Evolutionary conservation across 768 basidiomycete species (phyloP).

Genomic region (Rhodotorula kratochvilovae): DNA sequence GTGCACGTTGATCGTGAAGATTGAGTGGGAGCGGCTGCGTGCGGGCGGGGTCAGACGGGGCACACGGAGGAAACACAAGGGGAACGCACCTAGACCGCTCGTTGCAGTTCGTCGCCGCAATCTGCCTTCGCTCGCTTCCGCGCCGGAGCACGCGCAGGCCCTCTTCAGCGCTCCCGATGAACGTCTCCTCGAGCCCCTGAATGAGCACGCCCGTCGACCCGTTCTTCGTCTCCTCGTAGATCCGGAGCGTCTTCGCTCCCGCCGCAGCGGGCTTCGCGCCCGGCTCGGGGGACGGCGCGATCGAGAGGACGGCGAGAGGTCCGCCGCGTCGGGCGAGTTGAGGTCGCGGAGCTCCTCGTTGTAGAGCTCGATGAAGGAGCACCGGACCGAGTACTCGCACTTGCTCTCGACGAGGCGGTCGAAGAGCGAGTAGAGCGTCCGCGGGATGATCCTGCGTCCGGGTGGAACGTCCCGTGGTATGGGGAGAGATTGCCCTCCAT

Average conservation of each 20-base stretch:
- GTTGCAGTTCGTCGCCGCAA: constrained; percentile 95
- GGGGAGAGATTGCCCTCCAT: constrained; percentile 93
- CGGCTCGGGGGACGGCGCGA: neutral
- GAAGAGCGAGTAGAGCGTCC: constrained; percentile 85
- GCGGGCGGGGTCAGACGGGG: neutral
- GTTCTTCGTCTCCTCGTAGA: constrained; percentile 86
- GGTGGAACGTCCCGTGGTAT: constrained; percentile 78
- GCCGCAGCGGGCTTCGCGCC: neutral
- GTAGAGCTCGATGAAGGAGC: constrained; percentile 92
- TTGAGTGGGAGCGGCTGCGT: constrained; percentile 82
- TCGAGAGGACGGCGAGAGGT: constrained; percentile 43
- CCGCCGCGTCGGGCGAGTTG: constrained; percentile 54
- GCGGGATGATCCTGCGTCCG: constrained; percentile 90
- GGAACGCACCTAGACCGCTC: constrained; percentile 65
- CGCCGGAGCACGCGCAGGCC: constrained; percentile 78
- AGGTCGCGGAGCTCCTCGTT: constrained; percentile 98
- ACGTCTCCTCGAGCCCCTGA: constrained; percentile 85
- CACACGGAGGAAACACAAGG: neutral
- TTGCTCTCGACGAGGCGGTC: constrained; percentile 71
- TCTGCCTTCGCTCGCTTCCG: constrained; percentile 84
- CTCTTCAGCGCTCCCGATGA: constrained; percentile 74
- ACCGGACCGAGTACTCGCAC: constrained; percentile 82
- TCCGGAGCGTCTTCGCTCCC: constrained; percentile 59
- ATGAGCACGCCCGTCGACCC: constrained; percentile 71
- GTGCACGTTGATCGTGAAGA: constrained; percentile 94